These are phyloP conservation scores for Curvularia hawaiiensis DNA, from an alignment of 2,329 filamentous ascomycete genomes.

Conservation along the genomic window DNA sequence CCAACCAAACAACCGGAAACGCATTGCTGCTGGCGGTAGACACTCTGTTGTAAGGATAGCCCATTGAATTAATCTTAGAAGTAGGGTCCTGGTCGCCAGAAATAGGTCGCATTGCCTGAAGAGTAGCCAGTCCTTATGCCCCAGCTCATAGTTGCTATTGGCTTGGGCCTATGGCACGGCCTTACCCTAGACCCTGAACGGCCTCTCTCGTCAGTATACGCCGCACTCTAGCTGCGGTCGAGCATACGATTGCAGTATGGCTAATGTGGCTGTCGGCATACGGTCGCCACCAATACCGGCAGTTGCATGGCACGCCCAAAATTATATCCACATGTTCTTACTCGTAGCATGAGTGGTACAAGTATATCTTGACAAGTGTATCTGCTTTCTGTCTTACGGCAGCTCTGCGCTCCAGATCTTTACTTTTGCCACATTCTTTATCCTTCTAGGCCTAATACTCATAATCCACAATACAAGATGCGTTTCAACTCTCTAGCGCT, in stretches of 20 bases:
- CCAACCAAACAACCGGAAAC: neutral
- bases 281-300: conserved; percentile 8
- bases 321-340: neutral
- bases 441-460: neutral
- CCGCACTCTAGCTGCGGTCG: conserved; percentile 5
- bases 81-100: neutral
- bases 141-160: neutral
- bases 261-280: neutral
- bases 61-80: neutral
- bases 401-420: neutral
- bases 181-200: neutral
- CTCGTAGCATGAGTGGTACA: neutral
- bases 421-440: neutral
- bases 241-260: conserved; percentile 6
- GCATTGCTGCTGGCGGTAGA: neutral
- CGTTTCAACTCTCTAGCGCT: conserved; percentile 32
- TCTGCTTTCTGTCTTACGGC: neutral
- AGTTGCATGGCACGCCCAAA: conserved; percentile 6
- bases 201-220: neutral
- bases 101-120: neutral
- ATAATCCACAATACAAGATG: conserved; percentile 23
- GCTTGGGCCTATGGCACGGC: neutral
- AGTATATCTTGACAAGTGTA: neutral
- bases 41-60: neutral
- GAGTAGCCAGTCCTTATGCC: neutral